Evolutionary conservation across 192 early-diverging fungal genomes (phyloP).

Genomic region (Gamsiella multidivaricata): DNA sequence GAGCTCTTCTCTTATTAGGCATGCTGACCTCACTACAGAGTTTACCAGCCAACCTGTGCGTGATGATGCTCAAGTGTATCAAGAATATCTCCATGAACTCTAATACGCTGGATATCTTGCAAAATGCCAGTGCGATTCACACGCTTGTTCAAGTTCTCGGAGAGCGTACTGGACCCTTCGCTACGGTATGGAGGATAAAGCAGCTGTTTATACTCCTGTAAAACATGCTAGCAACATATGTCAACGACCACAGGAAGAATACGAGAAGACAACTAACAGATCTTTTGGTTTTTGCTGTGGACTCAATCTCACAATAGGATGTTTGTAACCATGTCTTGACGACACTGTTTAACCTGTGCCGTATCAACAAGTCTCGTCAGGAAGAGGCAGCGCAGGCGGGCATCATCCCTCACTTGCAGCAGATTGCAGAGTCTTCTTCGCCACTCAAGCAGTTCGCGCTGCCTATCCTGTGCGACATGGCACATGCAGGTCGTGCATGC

Average conservation of each 20-base stretch:
- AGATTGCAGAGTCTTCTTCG: slow-evolving; percentile 52
- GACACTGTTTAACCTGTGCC: slow-evolving; percentile 70
- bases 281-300: background rate
- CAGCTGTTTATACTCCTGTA: background rate
- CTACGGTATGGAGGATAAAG: slow-evolving; percentile 8
- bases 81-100: slow-evolving; percentile 73
- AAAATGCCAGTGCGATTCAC: slow-evolving; percentile 59
- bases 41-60: slow-evolving; percentile 44
- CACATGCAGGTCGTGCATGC: slow-evolving; percentile 62
- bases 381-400: slow-evolving; percentile 65
- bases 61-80: slow-evolving; percentile 67
- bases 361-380: slow-evolving; percentile 67
- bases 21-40: slow-evolving; percentile 58
- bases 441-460: slow-evolving; percentile 72
- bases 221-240: too few species aligned
- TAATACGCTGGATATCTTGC: slow-evolving; percentile 61
- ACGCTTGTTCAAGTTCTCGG: slow-evolving; percentile 59
- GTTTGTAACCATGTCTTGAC: slow-evolving; percentile 68
- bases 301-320: slow-evolving; percentile 43
- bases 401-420: slow-evolving; percentile 65
- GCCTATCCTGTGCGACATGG: slow-evolving; percentile 70
- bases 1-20: too few species aligned
- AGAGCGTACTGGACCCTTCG: slow-evolving; percentile 22
- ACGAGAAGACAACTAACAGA: background rate
- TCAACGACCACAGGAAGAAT: too few species aligned